Percentiles rank a stretch among this genome's conserved stretches.
These are phyloP conservation scores for Saccharum officinarum DNA, from an alignment of 176 grass and related monocot species.

Conservation along the genomic window DNA sequence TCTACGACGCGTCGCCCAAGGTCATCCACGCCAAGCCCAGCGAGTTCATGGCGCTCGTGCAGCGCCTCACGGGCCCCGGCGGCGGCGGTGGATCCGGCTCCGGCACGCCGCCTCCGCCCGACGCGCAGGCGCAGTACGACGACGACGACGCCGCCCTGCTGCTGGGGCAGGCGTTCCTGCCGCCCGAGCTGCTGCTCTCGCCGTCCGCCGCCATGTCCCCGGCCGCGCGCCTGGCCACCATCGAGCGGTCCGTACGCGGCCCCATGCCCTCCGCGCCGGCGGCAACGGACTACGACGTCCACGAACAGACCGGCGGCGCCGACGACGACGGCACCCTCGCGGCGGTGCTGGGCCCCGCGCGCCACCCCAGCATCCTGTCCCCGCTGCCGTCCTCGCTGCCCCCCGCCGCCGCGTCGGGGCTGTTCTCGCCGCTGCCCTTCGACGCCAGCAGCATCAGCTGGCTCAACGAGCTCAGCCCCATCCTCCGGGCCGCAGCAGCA, in stretches of 20 bases:
- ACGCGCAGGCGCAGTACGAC: not conserved
- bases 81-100: not conserved
- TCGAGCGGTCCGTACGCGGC: slow-evolving; percentile 58
- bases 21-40: slow-evolving; percentile 76
- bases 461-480: slow-evolving; percentile 75
- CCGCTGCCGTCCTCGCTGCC: slow-evolving; percentile 67
- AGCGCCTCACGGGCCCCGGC: slow-evolving; percentile 66
- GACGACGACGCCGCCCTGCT: not conserved
- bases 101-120: not conserved
- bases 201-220: slow-evolving; percentile 72
- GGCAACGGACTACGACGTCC: not conserved
- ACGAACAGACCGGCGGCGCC: not conserved
- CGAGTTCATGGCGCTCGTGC: slow-evolving; percentile 97
- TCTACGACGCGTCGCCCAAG: slow-evolving; percentile 96
- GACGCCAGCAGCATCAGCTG: slow-evolving; percentile 62
- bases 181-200: slow-evolving; percentile 46
- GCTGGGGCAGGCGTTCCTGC: slow-evolving; percentile 20
- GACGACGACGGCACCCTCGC: slow-evolving; percentile 12
- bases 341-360: slow-evolving; percentile 11
- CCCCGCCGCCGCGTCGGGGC: slow-evolving; percentile 42
- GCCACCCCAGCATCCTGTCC: slow-evolving; percentile 69
- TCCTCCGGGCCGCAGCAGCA: slow-evolving; percentile 23
- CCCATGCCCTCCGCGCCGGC: slow-evolving; percentile 34
- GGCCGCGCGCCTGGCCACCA: slow-evolving; percentile 74
- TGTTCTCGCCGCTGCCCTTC: slow-evolving; percentile 74